A percentile compares a stretch with the other conserved stretches of the same genome.
Evolutionary conservation across 1,284 basidiomycete species (phyloP).

Genomic region (Dichomitus squalens): DNA sequence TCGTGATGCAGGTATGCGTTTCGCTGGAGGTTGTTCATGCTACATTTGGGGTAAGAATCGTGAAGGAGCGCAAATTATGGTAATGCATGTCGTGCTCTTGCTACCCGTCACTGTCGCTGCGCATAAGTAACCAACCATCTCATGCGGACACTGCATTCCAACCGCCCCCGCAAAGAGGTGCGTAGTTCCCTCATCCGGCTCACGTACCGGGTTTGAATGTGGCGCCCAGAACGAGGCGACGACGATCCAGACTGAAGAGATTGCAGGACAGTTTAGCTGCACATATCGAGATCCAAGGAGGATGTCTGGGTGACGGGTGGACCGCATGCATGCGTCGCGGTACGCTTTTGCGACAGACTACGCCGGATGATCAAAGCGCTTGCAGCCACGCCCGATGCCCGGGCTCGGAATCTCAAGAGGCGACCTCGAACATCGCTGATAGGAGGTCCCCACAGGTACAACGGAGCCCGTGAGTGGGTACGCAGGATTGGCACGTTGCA

Average conservation of each 20-base stretch:
- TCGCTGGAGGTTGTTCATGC: constrained; percentile 4
- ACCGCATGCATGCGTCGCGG: background rate
- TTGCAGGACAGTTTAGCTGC: constrained; percentile 3
- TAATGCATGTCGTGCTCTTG: constrained; percentile 7
- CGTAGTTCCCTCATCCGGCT: background rate
- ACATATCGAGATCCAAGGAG: constrained; percentile 4
- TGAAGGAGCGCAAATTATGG: constrained; percentile 6
- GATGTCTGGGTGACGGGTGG: background rate
- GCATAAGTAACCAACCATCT: background rate
- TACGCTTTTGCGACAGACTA: constrained; percentile 3
- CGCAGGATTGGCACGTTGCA: background rate
- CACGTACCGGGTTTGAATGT: constrained; percentile 12
- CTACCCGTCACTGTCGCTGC: constrained; percentile 5
- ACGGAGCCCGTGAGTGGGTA: background rate
- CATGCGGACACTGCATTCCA: background rate
- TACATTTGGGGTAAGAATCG: constrained; percentile 14
- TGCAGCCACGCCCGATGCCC: background rate
- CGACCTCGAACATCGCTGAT: background rate
- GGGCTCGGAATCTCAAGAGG: background rate
- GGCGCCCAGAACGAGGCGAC: constrained; percentile 4
- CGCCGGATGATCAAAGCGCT: background rate
- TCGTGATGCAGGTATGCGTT: constrained; percentile 9
- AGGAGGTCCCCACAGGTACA: background rate
- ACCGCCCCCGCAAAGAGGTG: background rate
- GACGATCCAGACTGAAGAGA: constrained; percentile 13